Percentiles rank a stretch among this genome's conserved stretches.
These are phyloP conservation scores for Pterocarpus macrocarpus DNA, from an alignment of 306 rosid genomes.

Conservation along the genomic window DNA sequence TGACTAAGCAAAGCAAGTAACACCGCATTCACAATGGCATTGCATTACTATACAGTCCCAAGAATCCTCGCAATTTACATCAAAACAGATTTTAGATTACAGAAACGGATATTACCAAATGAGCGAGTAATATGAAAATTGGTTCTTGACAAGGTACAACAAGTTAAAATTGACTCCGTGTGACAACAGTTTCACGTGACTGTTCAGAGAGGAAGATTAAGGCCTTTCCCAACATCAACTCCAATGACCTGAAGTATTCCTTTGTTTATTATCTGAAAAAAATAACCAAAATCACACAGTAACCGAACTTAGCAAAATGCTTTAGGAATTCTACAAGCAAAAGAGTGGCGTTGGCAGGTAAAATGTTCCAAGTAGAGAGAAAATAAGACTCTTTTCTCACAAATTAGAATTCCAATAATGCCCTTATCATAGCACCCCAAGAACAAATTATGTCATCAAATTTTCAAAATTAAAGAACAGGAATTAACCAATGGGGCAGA, in stretches of 20 bases:
- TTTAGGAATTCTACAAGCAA: background rate
- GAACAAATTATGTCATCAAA: background rate
- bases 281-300: background rate
- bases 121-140: background rate
- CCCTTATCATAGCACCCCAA: background rate
- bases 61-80: conserved; percentile 3
- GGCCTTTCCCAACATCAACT: conserved; percentile 92
- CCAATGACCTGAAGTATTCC: conserved; percentile 92
- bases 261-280: conserved; percentile 78
- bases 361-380: background rate
- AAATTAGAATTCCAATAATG: background rate
- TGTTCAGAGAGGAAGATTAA: conserved; percentile 80
- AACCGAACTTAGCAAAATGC: conserved; percentile 12
- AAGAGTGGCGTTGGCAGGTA: background rate
- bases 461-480: no score
- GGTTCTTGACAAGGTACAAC: background rate
- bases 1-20: background rate
- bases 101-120: conserved; percentile 5
- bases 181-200: conserved; percentile 2
- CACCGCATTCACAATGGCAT: background rate
- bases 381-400: background rate
- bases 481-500: background rate
- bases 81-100: background rate
- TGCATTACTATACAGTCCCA: background rate
- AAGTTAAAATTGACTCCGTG: background rate